Base-by-base conservation (phyloP, 768 basidiomycete species). In the Podaxis pistillaris region DNA sequence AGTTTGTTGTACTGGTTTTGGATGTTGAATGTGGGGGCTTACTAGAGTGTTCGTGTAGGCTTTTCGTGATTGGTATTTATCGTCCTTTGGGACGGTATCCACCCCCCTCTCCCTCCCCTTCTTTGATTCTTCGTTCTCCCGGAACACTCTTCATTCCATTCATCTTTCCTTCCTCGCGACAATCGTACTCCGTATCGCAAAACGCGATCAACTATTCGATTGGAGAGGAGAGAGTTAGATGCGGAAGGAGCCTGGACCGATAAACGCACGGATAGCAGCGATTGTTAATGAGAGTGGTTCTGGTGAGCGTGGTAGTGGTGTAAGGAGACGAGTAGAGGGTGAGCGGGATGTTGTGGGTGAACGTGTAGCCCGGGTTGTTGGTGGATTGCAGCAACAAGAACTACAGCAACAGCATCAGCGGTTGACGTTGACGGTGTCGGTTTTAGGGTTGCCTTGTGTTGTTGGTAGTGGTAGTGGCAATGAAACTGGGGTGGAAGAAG, bases 171-270 rank as follows among this genome's bases (percentile, higher is more conserved):
- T 33, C 33, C 33, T 33, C 33, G 33, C 33, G 33, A 7, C 8
- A 33, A 33, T 33, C 9, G 33, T 33, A 33, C 33, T 0, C 8
- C 33, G 8, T 33, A 33, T 33, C 1, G 33, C 33, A 9, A 33
- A 33, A 33, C 33, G 33, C 33, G 33, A 33, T 33, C 33, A 33
- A 1, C 8, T 33, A 33, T 33, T 33, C 33, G 0, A 33, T 33
- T 3, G 33, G 33, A 33, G 33, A 9, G 33, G 33, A 33, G 33
- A 33, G 33, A 9, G 2, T 33, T 33, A 33, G 24, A 60, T 60
- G 59, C 59, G 59, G 41, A 60, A 60, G 33, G 59, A 60, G 15
- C 59, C 40, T 17, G 59, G 59, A 30, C 59, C 50, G 52, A 60
- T 60, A 26, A 54, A 52, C 19, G 51, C 26, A 44, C 59, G 50